These are phyloP conservation scores for Blastobotrys muscicola DNA, from an alignment of 805 yeast genomes.

Conservation along the genomic window DNA sequence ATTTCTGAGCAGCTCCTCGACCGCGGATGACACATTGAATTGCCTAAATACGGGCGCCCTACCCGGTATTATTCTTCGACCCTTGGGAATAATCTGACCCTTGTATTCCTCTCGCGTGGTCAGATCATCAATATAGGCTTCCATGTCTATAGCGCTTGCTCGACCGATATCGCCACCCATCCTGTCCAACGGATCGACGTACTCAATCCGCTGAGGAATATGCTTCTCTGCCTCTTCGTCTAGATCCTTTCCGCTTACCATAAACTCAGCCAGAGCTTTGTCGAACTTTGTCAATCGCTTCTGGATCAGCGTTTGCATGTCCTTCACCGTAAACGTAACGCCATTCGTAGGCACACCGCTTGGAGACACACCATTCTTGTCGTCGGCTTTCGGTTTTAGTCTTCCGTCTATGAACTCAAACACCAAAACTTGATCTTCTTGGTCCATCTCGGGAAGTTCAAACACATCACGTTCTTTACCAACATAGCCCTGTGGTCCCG, in stretches of 20 bases:
- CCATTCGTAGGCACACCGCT: conserved; percentile 32
- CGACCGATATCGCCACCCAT: conserved; percentile 33
- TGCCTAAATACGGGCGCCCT: conserved; percentile 35
- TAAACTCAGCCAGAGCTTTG: conserved; percentile 30
- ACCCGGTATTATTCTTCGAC: conserved; percentile 36
- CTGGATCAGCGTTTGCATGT: conserved; percentile 50
- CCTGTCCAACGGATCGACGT: conserved; percentile 53
- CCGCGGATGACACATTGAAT: not conserved
- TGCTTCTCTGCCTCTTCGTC: conserved; percentile 26
- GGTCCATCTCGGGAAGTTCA: conserved; percentile 42
- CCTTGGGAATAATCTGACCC: conserved; percentile 50
- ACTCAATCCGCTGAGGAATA: conserved; percentile 42
- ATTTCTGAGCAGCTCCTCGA: not conserved
- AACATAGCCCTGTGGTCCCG: conserved; percentile 1
- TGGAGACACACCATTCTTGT: not conserved
- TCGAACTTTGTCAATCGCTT: conserved; percentile 48
- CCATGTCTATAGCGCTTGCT: conserved; percentile 38
- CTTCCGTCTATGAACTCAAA: conserved; percentile 69
- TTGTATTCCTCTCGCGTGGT: conserved; percentile 41
- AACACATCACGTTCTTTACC: conserved; percentile 30
- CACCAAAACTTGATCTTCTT: conserved; percentile 44
- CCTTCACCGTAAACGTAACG: conserved; percentile 44
- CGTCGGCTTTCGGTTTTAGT: conserved; percentile 14
- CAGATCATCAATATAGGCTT: conserved; percentile 33
- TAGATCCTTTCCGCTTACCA: conserved; percentile 30